These are phyloP conservation scores for Colletotrichum zoysiae DNA, from an alignment of 2,329 filamentous ascomycete species.

Conservation along the genomic window DNA sequence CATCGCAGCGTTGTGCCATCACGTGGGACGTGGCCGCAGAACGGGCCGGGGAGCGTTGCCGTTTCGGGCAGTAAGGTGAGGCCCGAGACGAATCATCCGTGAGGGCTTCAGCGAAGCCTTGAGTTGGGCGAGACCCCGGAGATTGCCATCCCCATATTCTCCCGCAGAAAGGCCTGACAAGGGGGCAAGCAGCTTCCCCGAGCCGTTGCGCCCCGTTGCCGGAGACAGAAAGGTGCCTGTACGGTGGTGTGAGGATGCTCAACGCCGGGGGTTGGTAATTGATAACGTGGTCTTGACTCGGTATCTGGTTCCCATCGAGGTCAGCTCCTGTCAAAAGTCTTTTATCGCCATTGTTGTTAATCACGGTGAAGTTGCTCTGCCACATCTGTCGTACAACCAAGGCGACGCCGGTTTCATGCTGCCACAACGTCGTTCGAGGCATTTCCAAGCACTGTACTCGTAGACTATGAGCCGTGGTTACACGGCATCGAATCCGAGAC, in stretches of 20 bases:
- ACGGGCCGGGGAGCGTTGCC: constrained; percentile 22
- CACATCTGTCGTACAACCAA: too few species aligned
- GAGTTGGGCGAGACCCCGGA: background rate
- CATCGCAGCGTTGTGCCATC: constrained; percentile 33
- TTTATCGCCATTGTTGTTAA: too few species aligned
- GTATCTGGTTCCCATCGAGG: background rate
- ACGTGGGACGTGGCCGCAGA: constrained; percentile 39
- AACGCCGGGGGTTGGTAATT: background rate
- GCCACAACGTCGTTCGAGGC: too few species aligned
- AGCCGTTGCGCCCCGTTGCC: background rate
- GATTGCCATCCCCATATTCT: background rate
- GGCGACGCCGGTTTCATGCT: too few species aligned
- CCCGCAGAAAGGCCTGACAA: background rate
- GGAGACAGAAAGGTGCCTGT: too few species aligned
- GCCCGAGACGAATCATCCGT: constrained; percentile 11
- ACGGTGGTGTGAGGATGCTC: background rate
- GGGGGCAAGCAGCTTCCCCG: background rate
- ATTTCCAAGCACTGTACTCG: too few species aligned
- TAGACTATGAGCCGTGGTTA: too few species aligned
- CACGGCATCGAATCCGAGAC: background rate
- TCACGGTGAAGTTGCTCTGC: too few species aligned
- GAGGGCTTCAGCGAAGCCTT: constrained; percentile 16
- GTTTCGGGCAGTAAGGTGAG: constrained; percentile 29
- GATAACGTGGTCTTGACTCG: background rate
- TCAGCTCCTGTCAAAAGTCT: background rate